Evolutionary conservation across 1,284 basidiomycete genomes (phyloP), one percentile per base, ranked within the genome.

Genomic region (Entoloma clypeatum): DNA sequence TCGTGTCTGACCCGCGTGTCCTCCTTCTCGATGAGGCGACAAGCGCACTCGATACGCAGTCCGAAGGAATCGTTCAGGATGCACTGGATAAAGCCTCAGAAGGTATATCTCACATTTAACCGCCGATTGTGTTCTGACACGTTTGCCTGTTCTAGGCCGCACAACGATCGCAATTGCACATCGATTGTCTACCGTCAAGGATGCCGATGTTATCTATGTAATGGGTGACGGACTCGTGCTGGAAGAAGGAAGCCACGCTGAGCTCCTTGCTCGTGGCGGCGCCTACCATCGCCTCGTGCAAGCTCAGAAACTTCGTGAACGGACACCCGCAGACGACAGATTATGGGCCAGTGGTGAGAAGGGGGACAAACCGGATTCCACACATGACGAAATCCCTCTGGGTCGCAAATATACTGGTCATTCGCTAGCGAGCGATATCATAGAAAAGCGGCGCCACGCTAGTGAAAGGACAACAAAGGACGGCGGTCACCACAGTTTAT

Each of bases 51-150:
- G 93, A 97, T 63, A 92, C 91, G 1, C 81, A 90, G 59, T 85
- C 80, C 2, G 95, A 99, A 62, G 87, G 88, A 36, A 74, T 98
- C 43, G 95, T 99, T 0, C 93, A 97, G 64, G 86, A 95, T 57
- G 95, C 95, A 9, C 68, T 99, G 37, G 94, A 98, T 62, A 92
- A 92, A 64, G 93, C 93, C 40, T 74, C 90, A 7, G 75, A 79
- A 22, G 74, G 73, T 69, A 47, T 22, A 74, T 72, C 17, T 47
- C 8, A 17, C n/a, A n/a, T n/a, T n/a, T n/a, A n/a, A n/a, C n/a
- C n/a, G n/a, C n/a, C n/a, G n/a, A 4, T 10, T 18, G 4, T 22
- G 18, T n/a, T n/a, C n/a, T n/a, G n/a, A n/a, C n/a, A 10, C 22
- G 10, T 8, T 26, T 11, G 16, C 2, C 14, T 10, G 6, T 39